Conservation (phyloP, 306 rosid species). For the Malus sylvestris region DNA sequence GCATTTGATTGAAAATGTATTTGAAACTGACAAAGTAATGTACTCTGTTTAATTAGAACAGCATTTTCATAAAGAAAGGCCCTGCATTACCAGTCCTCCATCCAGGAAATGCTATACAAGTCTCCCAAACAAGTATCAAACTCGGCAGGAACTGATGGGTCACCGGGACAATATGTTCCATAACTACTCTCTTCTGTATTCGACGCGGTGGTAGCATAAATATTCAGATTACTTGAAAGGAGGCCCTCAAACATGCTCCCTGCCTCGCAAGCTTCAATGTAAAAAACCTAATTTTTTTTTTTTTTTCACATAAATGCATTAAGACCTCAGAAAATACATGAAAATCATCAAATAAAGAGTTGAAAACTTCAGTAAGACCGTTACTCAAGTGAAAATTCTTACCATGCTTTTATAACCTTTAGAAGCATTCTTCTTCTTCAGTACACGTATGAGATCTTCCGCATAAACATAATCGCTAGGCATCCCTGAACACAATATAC, state of each 20-base stretch:
- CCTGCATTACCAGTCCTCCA: no score
- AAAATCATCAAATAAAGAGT: neutral
- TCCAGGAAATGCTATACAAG: no score
- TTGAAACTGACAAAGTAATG: no score
- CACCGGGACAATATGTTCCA: no score
- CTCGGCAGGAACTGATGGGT: no score
- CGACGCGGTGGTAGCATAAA: conserved; percentile 61
- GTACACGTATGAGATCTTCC: conserved; percentile 29
- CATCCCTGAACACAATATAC: conserved; percentile 32
- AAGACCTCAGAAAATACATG: neutral
- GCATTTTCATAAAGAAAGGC: no score
- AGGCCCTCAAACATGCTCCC: conserved; percentile 75
- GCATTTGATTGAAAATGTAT: no score
- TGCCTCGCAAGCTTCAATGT: conserved; percentile 74
- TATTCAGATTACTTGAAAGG: conserved; percentile 38
- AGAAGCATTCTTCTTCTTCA: conserved; percentile 44
- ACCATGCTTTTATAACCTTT: conserved; percentile 47
- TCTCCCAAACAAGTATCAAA: no score
- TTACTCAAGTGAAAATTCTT: neutral
- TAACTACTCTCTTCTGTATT: conserved; percentile 25
- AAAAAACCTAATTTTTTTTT: conserved; percentile 33
- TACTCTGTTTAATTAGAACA: no score
- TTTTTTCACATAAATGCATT: no score
- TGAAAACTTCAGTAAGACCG: no score
- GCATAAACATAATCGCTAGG: conserved; percentile 13